Evolutionary conservation across 176 grass and related monocot species (phyloP).

Genomic region (Canna indica): DNA sequence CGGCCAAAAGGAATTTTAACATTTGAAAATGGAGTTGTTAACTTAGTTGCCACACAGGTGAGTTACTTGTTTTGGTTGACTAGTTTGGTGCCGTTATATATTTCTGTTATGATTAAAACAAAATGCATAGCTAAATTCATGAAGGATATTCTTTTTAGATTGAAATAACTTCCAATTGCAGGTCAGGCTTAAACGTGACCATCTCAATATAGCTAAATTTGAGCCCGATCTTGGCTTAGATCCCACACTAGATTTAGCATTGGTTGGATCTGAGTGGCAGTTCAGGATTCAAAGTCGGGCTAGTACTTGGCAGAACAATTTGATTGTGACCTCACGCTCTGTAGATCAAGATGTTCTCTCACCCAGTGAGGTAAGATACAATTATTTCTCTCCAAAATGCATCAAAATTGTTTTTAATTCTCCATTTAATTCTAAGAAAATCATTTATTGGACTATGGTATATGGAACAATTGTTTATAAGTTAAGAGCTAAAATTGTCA

Average conservation of each 20-base stretch:
- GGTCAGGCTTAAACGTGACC: constrained; percentile 87
- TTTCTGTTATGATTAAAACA: background rate
- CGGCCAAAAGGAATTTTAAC: constrained; percentile 84
- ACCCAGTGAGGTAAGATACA: constrained; percentile 58
- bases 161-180: constrained; percentile 47
- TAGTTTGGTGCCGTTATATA: background rate
- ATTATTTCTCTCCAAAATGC: background rate
- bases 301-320: constrained; percentile 96
- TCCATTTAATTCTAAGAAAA: no score
- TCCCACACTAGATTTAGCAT: constrained; percentile 78
- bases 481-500: no score
- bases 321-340: constrained; percentile 74
- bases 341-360: constrained; percentile 95
- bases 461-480: no score
- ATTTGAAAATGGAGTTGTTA: constrained; percentile 97
- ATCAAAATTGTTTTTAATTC: background rate
- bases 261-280: constrained; percentile 97
- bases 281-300: constrained; percentile 93
- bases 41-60: constrained; percentile 95
- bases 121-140: background rate
- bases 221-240: constrained; percentile 98
- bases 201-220: constrained; percentile 93
- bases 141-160: constrained; percentile 16
- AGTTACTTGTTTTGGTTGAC: constrained; percentile 8
- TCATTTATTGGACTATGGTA: no score